phyloP scores from a whole-genome alignment of 768 basidiomycete genomes.

The Tulasnella sp. region DNA sequence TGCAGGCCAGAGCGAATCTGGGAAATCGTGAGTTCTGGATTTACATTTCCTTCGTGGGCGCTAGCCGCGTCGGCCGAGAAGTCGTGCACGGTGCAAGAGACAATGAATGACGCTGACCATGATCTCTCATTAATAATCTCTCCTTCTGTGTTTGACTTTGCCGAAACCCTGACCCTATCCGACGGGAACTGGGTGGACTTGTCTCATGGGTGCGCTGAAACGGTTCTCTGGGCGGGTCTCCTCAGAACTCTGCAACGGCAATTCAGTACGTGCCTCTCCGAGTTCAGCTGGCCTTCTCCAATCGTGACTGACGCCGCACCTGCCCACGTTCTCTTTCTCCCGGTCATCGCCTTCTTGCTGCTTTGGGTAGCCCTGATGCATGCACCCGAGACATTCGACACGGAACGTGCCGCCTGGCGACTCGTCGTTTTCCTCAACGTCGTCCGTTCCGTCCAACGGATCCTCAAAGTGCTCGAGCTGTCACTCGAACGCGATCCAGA shows the following conservation, averaged over 20 bases:
- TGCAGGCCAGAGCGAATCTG: slow-evolving; percentile 28
- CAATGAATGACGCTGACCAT: not conserved
- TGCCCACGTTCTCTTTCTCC: not conserved
- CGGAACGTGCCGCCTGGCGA: slow-evolving; percentile 80
- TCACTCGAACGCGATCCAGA: slow-evolving; percentile 58
- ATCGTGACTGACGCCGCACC: not conserved
- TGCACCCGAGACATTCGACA: slow-evolving; percentile 68
- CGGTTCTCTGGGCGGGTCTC: not conserved
- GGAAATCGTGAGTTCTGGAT: slow-evolving; percentile 22
- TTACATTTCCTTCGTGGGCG: not conserved
- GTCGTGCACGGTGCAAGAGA: not conserved
- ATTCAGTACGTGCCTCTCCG: not conserved
- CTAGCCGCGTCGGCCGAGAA: slow-evolving; percentile 41
- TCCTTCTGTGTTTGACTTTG: not conserved
- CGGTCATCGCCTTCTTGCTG: not conserved
- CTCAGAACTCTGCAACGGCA: slow-evolving; percentile 10
- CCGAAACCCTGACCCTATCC: not conserved
- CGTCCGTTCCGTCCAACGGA: slow-evolving; percentile 76
- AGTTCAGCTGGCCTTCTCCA: not conserved
- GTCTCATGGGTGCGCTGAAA: not conserved
- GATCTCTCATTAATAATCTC: too few species aligned
- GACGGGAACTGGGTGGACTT: not conserved
- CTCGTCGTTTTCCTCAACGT: slow-evolving; percentile 86
- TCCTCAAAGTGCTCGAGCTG: slow-evolving; percentile 32
- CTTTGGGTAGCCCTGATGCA: slow-evolving; percentile 76